phyloP scores from a whole-genome alignment of 495 filamentous ascomycete species.

The Penicillium argentinense region DNA sequence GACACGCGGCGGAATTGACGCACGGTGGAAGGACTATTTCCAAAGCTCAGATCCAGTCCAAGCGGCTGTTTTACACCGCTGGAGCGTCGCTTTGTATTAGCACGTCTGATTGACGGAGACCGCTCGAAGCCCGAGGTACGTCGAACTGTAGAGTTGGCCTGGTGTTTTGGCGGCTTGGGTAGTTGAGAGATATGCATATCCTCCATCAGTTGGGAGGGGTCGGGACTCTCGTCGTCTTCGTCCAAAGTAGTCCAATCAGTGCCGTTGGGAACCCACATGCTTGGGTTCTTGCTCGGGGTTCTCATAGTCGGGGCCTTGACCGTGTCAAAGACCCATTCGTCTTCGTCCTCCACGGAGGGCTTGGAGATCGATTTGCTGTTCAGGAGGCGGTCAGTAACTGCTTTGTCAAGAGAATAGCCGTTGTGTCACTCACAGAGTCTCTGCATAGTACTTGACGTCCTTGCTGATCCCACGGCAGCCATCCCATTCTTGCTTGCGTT shows the following conservation, averaged over 20 bases:
- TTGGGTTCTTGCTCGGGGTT: constrained; percentile 9
- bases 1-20: constrained; percentile 88
- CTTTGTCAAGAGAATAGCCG: too few relatives aligned
- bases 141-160: constrained; percentile 47
- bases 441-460: constrained; percentile 82
- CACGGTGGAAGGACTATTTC: constrained; percentile 85
- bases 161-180: constrained; percentile 37
- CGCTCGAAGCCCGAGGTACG: constrained; percentile 52
- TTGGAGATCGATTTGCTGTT: constrained; percentile 61
- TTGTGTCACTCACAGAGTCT: constrained; percentile 66
- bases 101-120: constrained; percentile 44
- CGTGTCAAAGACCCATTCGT: constrained; percentile 98
- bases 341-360: constrained; percentile 57
- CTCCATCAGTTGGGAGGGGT: constrained; percentile 41
- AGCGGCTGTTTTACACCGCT: constrained; percentile 72
- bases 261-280: constrained; percentile 43
- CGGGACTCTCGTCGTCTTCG: constrained; percentile 30
- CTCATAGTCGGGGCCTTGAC: constrained; percentile 59
- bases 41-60: constrained; percentile 81
- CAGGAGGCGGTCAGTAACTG: too few relatives aligned
- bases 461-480: constrained; percentile 57
- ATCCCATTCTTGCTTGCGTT: constrained; percentile 78
- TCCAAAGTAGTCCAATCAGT: constrained; percentile 36
- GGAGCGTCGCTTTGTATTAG: constrained; percentile 48
- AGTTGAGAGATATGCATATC: constrained; percentile 41